A percentile compares a stretch with the other conserved stretches of the same genome.
Conservation (phyloP, 2,329 filamentous ascomycete genomes). For the Colletotrichum musae region DNA sequence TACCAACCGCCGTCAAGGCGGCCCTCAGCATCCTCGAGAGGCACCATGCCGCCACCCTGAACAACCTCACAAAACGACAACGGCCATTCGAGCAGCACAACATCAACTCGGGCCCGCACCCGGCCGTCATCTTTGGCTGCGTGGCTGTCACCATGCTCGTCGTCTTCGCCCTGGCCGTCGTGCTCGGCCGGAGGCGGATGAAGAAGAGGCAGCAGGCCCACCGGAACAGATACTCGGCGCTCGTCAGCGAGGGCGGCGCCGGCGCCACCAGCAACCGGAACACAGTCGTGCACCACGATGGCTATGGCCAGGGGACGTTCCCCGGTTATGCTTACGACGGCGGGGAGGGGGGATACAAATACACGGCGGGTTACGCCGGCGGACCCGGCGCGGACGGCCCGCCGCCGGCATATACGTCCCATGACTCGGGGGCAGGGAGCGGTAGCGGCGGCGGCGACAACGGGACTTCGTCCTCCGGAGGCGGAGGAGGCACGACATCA, state of each 20-base stretch:
- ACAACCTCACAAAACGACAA: neutral
- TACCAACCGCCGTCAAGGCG: too few relatives aligned
- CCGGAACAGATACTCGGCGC: neutral
- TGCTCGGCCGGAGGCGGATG: conserved; percentile 5
- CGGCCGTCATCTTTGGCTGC: conserved; percentile 9
- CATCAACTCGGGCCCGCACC: neutral
- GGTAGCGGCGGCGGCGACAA: neutral
- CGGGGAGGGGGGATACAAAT: neutral
- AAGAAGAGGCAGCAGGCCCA: conserved; percentile 10
- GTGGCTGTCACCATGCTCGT: neutral
- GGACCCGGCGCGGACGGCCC: neutral
- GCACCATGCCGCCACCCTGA: neutral
- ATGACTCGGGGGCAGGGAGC: neutral
- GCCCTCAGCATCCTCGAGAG: neutral
- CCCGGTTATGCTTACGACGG: conserved; percentile 7
- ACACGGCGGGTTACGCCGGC: neutral
- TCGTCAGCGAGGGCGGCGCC: neutral
- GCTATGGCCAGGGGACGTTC: conserved; percentile 13
- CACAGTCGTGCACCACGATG: neutral
- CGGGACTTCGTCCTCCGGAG: neutral
- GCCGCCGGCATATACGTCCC: conserved; percentile 10
- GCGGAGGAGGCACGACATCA: too few relatives aligned
- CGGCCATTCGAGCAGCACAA: neutral
- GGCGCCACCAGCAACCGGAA: neutral
- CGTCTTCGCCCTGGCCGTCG: conserved; percentile 3